Evolutionary conservation across 352 stramenopile genomes (phyloP).

Genomic region (Elongisporangium undulatum): DNA sequence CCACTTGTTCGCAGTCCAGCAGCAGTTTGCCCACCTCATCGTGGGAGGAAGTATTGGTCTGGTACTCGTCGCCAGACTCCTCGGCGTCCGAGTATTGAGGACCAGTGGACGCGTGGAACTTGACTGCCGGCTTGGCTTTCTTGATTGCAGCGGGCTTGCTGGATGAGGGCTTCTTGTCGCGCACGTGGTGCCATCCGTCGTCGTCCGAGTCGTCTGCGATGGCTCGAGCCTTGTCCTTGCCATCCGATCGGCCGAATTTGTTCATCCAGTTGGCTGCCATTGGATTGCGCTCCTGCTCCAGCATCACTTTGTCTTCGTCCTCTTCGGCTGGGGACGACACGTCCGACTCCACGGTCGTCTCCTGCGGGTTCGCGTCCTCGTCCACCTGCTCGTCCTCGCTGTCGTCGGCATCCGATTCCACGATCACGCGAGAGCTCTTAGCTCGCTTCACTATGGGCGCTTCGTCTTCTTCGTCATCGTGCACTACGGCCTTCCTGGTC

Average conservation of each 20-base stretch:
- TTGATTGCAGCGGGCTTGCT: constrained; percentile 8
- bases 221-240: constrained; percentile 7
- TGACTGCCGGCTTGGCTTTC: constrained; percentile 16
- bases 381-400: constrained; percentile 14
- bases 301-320: constrained; percentile 27
- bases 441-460: constrained; percentile 22
- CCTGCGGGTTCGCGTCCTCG: constrained; percentile 8
- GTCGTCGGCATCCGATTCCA: constrained; percentile 58
- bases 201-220: neutral
- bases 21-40: constrained; percentile 70
- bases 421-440: constrained; percentile 55
- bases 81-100: constrained; percentile 8
- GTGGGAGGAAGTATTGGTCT: constrained; percentile 34
- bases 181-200: constrained; percentile 16
- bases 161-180: constrained; percentile 1
- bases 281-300: constrained; percentile 27
- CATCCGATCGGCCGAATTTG: constrained; percentile 7
- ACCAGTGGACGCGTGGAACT: constrained; percentile 6
- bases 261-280: neutral
- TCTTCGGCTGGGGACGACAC: constrained; percentile 34
- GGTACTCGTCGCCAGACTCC: constrained; percentile 32
- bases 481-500: neutral
- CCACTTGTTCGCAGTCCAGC: constrained; percentile 58
- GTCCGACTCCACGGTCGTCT: constrained; percentile 29
- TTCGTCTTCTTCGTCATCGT: constrained; percentile 44